These are phyloP conservation scores for Phanerochaete carnosa DNA, from an alignment of 768 basidiomycete species.

Conservation along the genomic window DNA sequence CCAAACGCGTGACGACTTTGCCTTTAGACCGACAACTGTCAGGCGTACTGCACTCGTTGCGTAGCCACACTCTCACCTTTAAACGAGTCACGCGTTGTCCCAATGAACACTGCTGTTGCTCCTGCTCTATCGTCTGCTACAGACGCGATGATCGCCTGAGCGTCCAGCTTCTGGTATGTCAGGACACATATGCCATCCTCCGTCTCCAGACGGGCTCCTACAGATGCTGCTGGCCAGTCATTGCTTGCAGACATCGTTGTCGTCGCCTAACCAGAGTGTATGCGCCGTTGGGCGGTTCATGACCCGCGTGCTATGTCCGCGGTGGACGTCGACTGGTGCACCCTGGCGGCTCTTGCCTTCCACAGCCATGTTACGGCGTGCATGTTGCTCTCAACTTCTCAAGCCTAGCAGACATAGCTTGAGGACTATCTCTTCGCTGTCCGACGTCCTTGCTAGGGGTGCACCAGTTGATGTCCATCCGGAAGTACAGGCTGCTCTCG, in stretches of 20 bases:
- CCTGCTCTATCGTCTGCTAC: slow-evolving; percentile 66
- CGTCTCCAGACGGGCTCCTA: slow-evolving; percentile 39
- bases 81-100: slow-evolving; percentile 84
- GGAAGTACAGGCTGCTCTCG: slow-evolving; percentile 81
- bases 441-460: slow-evolving; percentile 18
- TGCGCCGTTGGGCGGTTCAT: not conserved
- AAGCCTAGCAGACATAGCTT: slow-evolving; percentile 1
- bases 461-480: slow-evolving; percentile 65
- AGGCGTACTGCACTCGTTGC: not conserved
- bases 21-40: slow-evolving; percentile 36
- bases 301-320: too few relatives aligned
- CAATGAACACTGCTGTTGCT: slow-evolving; percentile 74
- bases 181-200: slow-evolving; percentile 52
- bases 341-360: not conserved
- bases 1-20: slow-evolving; percentile 65
- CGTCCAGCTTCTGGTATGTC: slow-evolving; percentile 57
- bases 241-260: slow-evolving; percentile 2
- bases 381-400: slow-evolving; percentile 7
- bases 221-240: slow-evolving; percentile 30
- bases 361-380: slow-evolving; percentile 13
- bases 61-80: slow-evolving; percentile 47
- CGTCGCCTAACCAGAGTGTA: not conserved
- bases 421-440: slow-evolving; percentile 17
- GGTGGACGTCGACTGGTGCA: not conserved
- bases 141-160: slow-evolving; percentile 52